phyloP scores from a whole-genome alignment of 2,329 filamentous ascomycete species.

The Chaetomium globosum region DNA sequence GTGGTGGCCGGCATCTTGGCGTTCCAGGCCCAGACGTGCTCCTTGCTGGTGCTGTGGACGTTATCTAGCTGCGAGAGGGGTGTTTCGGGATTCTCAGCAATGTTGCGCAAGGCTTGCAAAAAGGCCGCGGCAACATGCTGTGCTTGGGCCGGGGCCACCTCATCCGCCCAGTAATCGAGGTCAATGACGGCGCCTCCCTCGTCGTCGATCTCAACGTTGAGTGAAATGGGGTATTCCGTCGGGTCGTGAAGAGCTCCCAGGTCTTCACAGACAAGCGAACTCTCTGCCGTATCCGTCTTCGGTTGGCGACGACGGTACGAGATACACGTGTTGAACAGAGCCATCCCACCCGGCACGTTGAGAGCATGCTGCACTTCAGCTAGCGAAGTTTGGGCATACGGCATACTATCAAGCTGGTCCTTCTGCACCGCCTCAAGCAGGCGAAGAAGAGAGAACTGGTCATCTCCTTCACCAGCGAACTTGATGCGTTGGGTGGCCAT shows the following conservation, averaged over 20 bases:
- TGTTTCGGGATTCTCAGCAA: slow-evolving; percentile 23
- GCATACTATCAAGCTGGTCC: slow-evolving; percentile 35
- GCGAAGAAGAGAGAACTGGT: slow-evolving; percentile 20
- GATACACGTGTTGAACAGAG: slow-evolving; percentile 37
- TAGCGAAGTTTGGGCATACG: slow-evolving; percentile 33
- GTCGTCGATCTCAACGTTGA: slow-evolving; percentile 34
- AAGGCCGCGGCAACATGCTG: slow-evolving; percentile 33
- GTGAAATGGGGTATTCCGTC: slow-evolving; percentile 37
- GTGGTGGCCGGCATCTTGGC: slow-evolving; percentile 31
- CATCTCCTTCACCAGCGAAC: slow-evolving; percentile 4
- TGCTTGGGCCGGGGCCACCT: slow-evolving; percentile 29
- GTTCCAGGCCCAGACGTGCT: slow-evolving; percentile 34
- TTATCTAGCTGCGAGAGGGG: slow-evolving; percentile 29
- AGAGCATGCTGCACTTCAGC: slow-evolving; percentile 37
- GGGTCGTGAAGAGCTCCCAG: slow-evolving; percentile 32
- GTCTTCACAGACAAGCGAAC: slow-evolving; percentile 27
- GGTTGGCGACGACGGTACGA: slow-evolving; percentile 33
- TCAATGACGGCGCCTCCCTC: slow-evolving; percentile 30
- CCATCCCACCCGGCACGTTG: slow-evolving; percentile 33
- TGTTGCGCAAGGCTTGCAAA: slow-evolving; percentile 31
- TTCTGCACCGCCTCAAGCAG: slow-evolving; percentile 34
- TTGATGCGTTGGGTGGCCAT: slow-evolving; percentile 35
- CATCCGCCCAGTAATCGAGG: slow-evolving; percentile 36
- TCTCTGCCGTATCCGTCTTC: background rate
- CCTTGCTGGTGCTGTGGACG: slow-evolving; percentile 28